Base-by-base conservation (phyloP, 805 yeast genomes). In the Jamesozyma lodderae region DNA sequence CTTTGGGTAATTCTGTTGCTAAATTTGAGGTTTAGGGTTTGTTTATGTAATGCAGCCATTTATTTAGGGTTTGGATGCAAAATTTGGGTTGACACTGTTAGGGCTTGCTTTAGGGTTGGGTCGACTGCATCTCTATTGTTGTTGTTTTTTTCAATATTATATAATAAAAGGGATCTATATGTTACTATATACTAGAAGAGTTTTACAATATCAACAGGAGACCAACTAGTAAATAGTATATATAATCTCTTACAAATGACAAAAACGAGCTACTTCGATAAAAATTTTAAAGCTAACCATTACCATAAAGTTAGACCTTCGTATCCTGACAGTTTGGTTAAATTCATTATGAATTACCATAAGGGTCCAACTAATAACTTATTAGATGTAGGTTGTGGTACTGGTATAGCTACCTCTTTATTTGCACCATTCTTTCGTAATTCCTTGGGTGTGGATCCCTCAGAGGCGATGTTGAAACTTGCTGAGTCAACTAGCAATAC, bases 311-410 rank as follows among this genome's bases (percentile, higher is more conserved):
- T 42, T 26, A 43, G 47, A 28, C 46, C 49, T 10, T 56, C 71
- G 1, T 82, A 82, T 48, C 84, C 87, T 1, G 55, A 55, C n/a
- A 44, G 61, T 14, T 68, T 79, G 38, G 75, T 63, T 47, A 53
- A 66, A 2, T 62, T 62, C 4, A 41, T 78, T 7, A 38, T 60
- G 17, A 44, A 48, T 2, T 74, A 69, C 46, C 77, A 71, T 48
- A 52, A 57, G 19, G 54, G 57, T 4, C 55, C 48, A 2, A 46
- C 46, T 7, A 41, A 44, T n/a, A 47, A 50, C 1, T 36, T 59
- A 17, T 53, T 81, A 18, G 92, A 82, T 54, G 60, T 77, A 7
- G 88, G 86, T 3, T 74, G 81, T 50, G 88, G 88, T 2, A 75
- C 86, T 0, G 88, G 87, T 3, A 73, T 73, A 41, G 83, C 77